Conservation (phyloP, 2,329 filamentous ascomycete species). For the Aspergillus ochraceus region DNA sequence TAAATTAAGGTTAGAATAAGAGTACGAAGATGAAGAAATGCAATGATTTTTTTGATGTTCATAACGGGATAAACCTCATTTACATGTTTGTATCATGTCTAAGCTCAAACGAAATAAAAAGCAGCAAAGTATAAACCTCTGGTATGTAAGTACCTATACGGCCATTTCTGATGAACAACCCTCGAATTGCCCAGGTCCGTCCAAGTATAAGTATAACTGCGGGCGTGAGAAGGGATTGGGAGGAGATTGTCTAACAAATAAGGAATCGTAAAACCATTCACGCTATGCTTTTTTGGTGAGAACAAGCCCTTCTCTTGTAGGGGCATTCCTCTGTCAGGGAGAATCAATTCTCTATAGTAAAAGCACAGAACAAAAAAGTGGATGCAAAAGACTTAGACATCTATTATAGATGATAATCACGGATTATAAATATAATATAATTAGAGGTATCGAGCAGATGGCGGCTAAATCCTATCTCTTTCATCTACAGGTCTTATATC, state of each 20-base stretch:
- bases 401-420: background rate
- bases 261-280: background rate
- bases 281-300: background rate
- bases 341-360: background rate
- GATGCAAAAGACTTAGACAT: background rate
- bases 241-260: background rate
- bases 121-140: background rate
- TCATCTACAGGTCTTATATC: background rate
- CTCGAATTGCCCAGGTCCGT: too few relatives aligned
- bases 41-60: background rate
- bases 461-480: conserved; percentile 12
- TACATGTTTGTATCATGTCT: too few relatives aligned
- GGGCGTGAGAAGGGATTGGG: background rate
- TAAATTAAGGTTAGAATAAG: background rate
- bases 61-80: background rate
- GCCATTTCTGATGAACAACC: too few relatives aligned
- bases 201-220: background rate
- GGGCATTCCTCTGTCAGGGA: background rate
- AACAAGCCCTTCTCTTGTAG: background rate
- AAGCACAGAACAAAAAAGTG: background rate
- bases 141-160: too few relatives aligned
- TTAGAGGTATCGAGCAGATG: conserved; percentile 5
- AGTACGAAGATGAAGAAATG: background rate
- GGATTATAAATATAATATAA: background rate
- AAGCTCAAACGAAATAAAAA: background rate